These are phyloP conservation scores for Populus hybrid DNA, from an alignment of 441 rosid species.

Conservation along the genomic window DNA sequence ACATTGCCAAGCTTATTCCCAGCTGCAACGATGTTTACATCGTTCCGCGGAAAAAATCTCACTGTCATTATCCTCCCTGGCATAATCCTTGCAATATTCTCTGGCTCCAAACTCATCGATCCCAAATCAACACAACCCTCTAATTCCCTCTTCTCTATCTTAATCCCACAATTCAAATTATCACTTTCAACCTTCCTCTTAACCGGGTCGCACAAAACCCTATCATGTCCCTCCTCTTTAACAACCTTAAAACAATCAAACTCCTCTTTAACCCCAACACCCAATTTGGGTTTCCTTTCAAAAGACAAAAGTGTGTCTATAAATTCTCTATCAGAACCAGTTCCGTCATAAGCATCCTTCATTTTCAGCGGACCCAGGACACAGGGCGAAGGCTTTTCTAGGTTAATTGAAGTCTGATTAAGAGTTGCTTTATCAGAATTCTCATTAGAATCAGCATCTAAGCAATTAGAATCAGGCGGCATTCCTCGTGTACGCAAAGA, in stretches of 20 bases:
- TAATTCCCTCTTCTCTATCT: constrained; percentile 31
- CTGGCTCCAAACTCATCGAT: constrained; percentile 46
- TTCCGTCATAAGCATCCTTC: constrained; percentile 42
- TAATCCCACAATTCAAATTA: constrained; percentile 18
- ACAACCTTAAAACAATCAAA: constrained; percentile 12
- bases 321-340: constrained; percentile 32
- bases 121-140: constrained; percentile 36
- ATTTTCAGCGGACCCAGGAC: constrained; percentile 50
- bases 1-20: constrained; percentile 68
- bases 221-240: constrained; percentile 19
- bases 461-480: constrained; percentile 56
- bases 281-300: constrained; percentile 9
- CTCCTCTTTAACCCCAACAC: neutral
- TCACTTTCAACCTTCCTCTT: constrained; percentile 18
- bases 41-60: constrained; percentile 53
- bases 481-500: constrained; percentile 67
- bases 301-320: constrained; percentile 32
- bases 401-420: neutral
- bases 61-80: constrained; percentile 54
- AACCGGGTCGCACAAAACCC: neutral
- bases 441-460: constrained; percentile 29
- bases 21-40: constrained; percentile 57
- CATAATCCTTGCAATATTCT: constrained; percentile 62
- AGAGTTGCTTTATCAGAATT: neutral
- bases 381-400: constrained; percentile 21